Evolutionary conservation across 1,284 basidiomycete genomes (phyloP).

Genomic region (Trichosporon sp.): DNA sequence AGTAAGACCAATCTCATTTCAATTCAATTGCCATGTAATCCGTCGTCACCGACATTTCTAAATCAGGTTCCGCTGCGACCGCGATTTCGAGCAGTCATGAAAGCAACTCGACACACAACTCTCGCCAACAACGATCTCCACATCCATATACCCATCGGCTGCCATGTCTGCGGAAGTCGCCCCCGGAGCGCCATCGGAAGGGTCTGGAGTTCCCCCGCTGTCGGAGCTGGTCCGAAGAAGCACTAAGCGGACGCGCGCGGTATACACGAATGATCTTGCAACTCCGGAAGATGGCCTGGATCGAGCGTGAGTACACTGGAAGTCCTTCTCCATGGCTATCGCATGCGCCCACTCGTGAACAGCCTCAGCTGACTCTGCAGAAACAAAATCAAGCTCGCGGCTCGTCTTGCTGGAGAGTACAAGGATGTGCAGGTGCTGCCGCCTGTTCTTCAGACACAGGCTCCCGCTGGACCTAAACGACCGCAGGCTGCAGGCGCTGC

Average conservation of each 20-base stretch:
- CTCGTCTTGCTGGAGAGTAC: conserved; percentile 79
- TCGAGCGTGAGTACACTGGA: conserved; percentile 36
- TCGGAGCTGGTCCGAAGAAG: conserved; percentile 44
- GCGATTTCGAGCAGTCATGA: background rate
- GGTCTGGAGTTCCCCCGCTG: conserved; percentile 34
- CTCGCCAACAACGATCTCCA: background rate
- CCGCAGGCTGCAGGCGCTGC: conserved; percentile 50
- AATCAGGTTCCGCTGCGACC: background rate
- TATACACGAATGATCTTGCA: conserved; percentile 44
- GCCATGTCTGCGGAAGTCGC: conserved; percentile 28
- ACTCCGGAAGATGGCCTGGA: conserved; percentile 34
- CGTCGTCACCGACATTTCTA: too few relatives aligned
- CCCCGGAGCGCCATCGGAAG: conserved; percentile 23
- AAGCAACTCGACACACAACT: background rate
- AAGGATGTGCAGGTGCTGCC: conserved; percentile 79
- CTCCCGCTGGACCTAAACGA: conserved; percentile 65
- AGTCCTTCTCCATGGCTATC: too few relatives aligned
- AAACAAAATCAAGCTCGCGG: conserved; percentile 52
- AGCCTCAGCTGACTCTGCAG: conserved; percentile 30
- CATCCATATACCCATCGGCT: background rate
- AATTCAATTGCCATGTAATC: too few relatives aligned
- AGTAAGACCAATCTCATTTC: too few relatives aligned
- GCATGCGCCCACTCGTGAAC: too few relatives aligned
- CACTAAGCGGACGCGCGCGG: conserved; percentile 48
- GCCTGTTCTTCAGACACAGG: conserved; percentile 67